Base-by-base conservation (phyloP, 768 basidiomycete species). In the Cubamyces lactineus region DNA sequence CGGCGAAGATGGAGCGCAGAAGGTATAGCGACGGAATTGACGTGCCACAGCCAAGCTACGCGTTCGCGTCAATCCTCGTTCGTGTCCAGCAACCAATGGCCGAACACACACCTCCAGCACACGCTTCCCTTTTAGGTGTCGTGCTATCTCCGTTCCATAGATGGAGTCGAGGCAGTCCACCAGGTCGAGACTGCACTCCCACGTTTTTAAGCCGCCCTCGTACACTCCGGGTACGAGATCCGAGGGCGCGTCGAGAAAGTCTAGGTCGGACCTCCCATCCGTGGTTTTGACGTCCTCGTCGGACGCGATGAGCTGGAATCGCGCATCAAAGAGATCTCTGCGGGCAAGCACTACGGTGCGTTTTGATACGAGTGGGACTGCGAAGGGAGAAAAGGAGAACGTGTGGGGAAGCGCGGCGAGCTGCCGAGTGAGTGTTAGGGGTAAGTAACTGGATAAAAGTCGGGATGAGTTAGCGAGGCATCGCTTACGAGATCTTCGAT, bases 131-230 rank as follows among this genome's bases (percentile, higher is more conserved):
- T 66, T 69, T 5, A 78, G 65, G 24, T 61, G 56, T 46, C 76
- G 69, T 39, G 69, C 70, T 28, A 67, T 49, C 5, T 60, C 53
- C 28, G 67, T 67, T 19, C 70, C 56, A 28, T 66, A 28, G 68
- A 47, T 79, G 21, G 73, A 67, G 57, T 80, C 77, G 13, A 92
- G 76, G 66, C 87, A 89, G 38, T 84, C 80, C 0, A 91, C 91
- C 2, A 98, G 79, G 73, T 98, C 96, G 15, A 95, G 75, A 50
- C 92, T 91, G 66, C 94, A 96, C 73, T 99, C 96, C 96, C 96
- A 99, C 1, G 95, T 98, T 75, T 98, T 98, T 53, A 98, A 73
- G 5, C 96, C 96, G 21, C 96, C 96, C 76, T 99, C 96, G 67
- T 99, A 98, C 0, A 94, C 81, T 1, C 94, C 88, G 2, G 94